A percentile compares a stretch with the other conserved stretches of the same genome.
Conservation (phyloP, 2,329 filamentous ascomycete genomes). For the Chrysosporium queenslandicum region DNA sequence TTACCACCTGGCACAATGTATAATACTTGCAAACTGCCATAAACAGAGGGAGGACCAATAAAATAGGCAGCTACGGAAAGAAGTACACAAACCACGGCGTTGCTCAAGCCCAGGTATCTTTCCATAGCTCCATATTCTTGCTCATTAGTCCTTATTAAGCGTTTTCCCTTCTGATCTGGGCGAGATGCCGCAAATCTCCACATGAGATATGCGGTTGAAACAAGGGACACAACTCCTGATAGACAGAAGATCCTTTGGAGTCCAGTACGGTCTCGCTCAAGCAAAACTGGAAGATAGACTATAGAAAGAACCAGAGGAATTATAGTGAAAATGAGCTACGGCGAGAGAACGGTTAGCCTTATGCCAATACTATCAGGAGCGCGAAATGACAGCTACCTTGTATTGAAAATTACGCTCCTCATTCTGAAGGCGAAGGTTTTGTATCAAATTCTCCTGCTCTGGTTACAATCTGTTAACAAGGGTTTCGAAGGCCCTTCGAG, state of each 20-base stretch:
- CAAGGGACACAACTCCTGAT: conserved; percentile 29
- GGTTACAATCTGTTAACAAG: conserved; percentile 1
- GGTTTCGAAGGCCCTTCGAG: too few relatives aligned
- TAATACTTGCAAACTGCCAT: conserved; percentile 21
- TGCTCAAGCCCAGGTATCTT: conserved; percentile 22
- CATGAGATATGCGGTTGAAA: conserved; percentile 33
- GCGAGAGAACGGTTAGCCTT: not conserved
- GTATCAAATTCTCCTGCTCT: conserved; percentile 38
- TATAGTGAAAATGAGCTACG: conserved; percentile 28
- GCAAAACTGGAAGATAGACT: conserved; percentile 27
- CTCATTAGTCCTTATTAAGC: conserved; percentile 21
- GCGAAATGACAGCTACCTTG: conserved; percentile 31
- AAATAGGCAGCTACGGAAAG: conserved; percentile 24
- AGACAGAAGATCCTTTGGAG: conserved; percentile 23
- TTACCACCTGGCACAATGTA: conserved; percentile 34
- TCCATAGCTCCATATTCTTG: conserved; percentile 17
- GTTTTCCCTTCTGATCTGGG: conserved; percentile 25
- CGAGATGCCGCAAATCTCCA: conserved; percentile 23
- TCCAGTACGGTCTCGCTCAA: conserved; percentile 19
- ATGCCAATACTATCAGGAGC: too few relatives aligned
- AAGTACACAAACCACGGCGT: conserved; percentile 24
- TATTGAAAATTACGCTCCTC: conserved; percentile 34
- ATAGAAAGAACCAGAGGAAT: conserved; percentile 28
- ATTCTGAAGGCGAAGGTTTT: conserved; percentile 29
- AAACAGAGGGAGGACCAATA: conserved; percentile 17